Evolutionary conservation across 164 flowering plant genomes (phyloP), one percentile per base, ranked within the genome.

Genomic region (Litsea cubeba): DNA sequence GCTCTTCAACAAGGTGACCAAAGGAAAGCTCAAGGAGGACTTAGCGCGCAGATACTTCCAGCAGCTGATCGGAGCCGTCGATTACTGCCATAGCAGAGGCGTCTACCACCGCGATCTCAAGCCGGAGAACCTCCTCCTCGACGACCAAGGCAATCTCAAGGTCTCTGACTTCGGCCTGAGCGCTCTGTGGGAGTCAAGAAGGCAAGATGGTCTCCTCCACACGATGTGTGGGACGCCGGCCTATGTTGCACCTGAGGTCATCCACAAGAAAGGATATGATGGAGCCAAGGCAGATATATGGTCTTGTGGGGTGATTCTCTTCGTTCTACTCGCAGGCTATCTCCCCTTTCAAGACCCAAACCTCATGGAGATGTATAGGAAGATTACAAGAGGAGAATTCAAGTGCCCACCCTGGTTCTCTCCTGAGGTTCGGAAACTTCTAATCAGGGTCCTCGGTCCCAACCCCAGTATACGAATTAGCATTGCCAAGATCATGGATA

Each of bases 161-260:
- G 68, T 83, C 7, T 79, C 85, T 0, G 85, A 83, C 70, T 81
- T 81, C 65, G 86, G 86, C 18, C 72, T 83, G 23, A 77, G 82
- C 50, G 82, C 86, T 8, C 54, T 83, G 15, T 28, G 46, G 8
- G 84, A 77, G 23, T 81, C 80, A 0, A 25, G 68, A 51, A 35
- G 78, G 28, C 63, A 83, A 22, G 86, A 81, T 50, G 86, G 86
- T 2, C 84, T 83, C 20, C 82, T 83, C 17, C 84, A 83, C 65
- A 83, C 86, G 1, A 75, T 72, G 2, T 83, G 85, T 46, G 85
- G 85, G n/a, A 83, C 85, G 1, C 85, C 85, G 3, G 85, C 85
- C 4, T 83, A 83, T 23, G 82, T 81, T 3, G 82, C 85, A 14
- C 83, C 85, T 0, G 83, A 83, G 68, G 73, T 83, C 40, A 79